Conservation (phyloP, 2,329 filamentous ascomycete genomes). For the Microsporum ferrugineum region DNA sequence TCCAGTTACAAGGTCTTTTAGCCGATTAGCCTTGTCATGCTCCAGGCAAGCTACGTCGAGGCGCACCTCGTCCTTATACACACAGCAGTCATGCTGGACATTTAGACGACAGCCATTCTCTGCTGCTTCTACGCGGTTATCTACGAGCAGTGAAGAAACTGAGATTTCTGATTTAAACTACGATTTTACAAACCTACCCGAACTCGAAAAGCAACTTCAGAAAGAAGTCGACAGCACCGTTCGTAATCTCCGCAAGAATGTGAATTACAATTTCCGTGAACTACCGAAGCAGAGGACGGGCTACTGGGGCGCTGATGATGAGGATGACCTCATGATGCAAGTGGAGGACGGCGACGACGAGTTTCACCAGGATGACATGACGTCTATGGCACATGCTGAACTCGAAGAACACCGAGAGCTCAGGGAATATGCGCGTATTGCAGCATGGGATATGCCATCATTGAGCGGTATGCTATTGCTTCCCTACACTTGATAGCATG, state of each 20-base stretch:
- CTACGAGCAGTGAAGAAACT: slow-evolving; percentile 8
- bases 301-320: slow-evolving; percentile 36
- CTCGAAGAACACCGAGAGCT: slow-evolving; percentile 79
- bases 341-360: slow-evolving; percentile 46
- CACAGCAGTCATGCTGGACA: slow-evolving; percentile 2
- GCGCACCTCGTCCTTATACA: neutral
- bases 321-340: slow-evolving; percentile 30
- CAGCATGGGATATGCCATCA: slow-evolving; percentile 92
- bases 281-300: slow-evolving; percentile 19
- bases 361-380: slow-evolving; percentile 42
- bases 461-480: slow-evolving; percentile 59
- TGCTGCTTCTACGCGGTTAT: neutral
- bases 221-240: slow-evolving; percentile 22
- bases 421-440: slow-evolving; percentile 73
- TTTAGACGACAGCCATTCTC: slow-evolving; percentile 5
- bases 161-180: neutral
- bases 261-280: slow-evolving; percentile 23
- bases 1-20: slow-evolving; percentile 28
- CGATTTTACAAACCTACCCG: no score
- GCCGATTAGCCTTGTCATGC: slow-evolving; percentile 26
- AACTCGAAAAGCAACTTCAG: neutral
- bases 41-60: slow-evolving; percentile 19
- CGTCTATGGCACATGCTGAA: slow-evolving; percentile 70
- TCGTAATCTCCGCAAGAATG: slow-evolving; percentile 23
- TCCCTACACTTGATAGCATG: neutral